Percentiles rank a stretch among this genome's conserved stretches.
phyloP scores from a whole-genome alignment of 495 filamentous ascomycete species.

The Penicillium fimorum region DNA sequence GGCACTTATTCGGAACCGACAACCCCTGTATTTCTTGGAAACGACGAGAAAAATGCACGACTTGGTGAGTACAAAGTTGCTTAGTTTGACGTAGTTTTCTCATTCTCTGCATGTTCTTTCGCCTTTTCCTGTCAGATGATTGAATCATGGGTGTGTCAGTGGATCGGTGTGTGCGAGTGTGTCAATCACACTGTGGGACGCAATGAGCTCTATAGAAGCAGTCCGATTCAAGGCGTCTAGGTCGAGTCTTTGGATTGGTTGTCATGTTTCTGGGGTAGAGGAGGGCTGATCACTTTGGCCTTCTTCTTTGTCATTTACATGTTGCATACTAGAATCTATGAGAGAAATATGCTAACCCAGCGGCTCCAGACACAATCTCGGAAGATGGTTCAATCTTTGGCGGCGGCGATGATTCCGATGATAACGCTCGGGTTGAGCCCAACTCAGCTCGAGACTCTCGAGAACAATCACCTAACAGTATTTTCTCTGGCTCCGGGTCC shows the following conservation, averaged over 20 bases:
- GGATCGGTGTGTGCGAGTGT: neutral
- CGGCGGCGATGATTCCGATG: neutral
- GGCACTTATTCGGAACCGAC: neutral
- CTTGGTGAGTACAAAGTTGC: constrained; percentile 30
- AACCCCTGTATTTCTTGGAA: neutral
- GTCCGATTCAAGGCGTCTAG: neutral
- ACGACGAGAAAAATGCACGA: constrained; percentile 5
- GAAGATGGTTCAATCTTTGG: neutral
- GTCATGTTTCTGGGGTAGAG: constrained; percentile 28
- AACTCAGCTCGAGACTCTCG: neutral
- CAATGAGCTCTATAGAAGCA: neutral
- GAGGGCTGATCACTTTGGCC: neutral
- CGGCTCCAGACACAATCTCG: neutral
- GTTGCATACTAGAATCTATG: neutral
- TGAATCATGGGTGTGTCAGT: neutral
- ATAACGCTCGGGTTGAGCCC: neutral
- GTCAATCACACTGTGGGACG: neutral
- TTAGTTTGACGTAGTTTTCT: neutral
- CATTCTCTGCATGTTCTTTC: neutral
- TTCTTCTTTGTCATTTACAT: neutral
- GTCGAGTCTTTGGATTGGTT: constrained; percentile 15
- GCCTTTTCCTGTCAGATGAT: neutral
- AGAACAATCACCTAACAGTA: neutral
- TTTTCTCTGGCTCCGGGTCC: neutral
- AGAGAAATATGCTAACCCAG: neutral